Base-by-base conservation (phyloP, 176 grass and related monocot species). In the Dactylis glomerata region DNA sequence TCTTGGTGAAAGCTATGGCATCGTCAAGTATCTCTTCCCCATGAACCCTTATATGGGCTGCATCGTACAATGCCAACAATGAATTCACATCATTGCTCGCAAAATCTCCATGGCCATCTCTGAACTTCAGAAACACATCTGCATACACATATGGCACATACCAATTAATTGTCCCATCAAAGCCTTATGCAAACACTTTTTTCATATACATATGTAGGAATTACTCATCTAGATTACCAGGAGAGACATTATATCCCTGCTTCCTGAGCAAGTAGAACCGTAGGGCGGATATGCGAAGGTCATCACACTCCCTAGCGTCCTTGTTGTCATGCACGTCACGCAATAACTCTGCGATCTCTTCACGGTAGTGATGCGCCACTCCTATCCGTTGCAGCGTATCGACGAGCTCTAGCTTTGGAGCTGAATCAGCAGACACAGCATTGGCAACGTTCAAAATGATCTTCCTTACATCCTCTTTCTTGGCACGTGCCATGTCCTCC, bases 121-220 rank as follows among this genome's bases (percentile, higher is more conserved):
- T 89, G 15, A 89, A 92, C 62, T 90, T 92, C 4, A 65, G 15
- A 77, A 92, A 90, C 37, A 72, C 80, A n/a, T 81, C 91, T 92
- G 46, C 8, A 14, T 67, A 67, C 1, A 67, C 8, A 14, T 44
- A 71, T 71, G 14, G 40, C 15, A 71, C 14, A 71, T 26, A 13
- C 8, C 2, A 15, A 2, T 36, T 23, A 7, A n/a, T 14, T 36
- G 12, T 69, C 5, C 10, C 10, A 22, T 68, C 19, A 68, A 68
- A 68, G 65, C 17, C 8, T 37, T 5, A 20, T 68, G 19, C 17
- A 68, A 22, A n/a, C 34, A 68, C 9, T 34, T 14, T 31, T 47
- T 20, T 22, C 23, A 3, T 76, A 54, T 55, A 33, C 23, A 3
- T 76, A 54, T 55, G 30, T 55, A 15, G 49, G 10, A 2, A 19